These are phyloP conservation scores for Escovopsis sp. DNA, from an alignment of 2,329 filamentous ascomycete genomes.

Conservation along the genomic window DNA sequence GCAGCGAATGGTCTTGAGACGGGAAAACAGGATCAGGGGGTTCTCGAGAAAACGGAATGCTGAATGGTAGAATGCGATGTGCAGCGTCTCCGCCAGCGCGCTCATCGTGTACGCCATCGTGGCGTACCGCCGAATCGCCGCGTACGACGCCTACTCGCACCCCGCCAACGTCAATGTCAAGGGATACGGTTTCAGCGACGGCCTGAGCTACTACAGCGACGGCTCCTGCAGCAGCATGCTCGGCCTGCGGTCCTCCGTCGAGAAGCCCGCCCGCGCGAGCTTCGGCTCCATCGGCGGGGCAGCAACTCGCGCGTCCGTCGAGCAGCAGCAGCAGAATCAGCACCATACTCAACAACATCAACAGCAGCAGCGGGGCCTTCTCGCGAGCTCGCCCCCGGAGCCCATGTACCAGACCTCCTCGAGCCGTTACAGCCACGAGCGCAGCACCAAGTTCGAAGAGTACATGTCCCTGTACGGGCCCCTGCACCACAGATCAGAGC, in stretches of 20 bases:
- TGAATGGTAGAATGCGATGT: background rate
- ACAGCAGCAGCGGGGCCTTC: too few relatives aligned
- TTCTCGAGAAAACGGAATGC: too few relatives aligned
- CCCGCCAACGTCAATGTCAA: conserved; percentile 35
- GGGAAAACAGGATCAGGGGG: too few relatives aligned
- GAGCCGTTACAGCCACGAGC: conserved; percentile 26
- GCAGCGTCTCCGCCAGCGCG: conserved; percentile 26
- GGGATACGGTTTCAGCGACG: conserved; percentile 28
- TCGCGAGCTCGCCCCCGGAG: conserved; percentile 9
- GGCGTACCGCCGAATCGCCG: conserved; percentile 30
- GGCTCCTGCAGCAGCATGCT: conserved; percentile 11
- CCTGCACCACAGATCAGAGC: conserved; percentile 12
- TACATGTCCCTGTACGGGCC: conserved; percentile 23
- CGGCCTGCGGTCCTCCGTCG: conserved; percentile 10
- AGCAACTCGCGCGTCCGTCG: conserved; percentile 3
- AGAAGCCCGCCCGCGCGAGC: conserved; percentile 17
- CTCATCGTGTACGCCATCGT: conserved; percentile 30
- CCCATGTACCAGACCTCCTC: conserved; percentile 10
- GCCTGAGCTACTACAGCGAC: conserved; percentile 12
- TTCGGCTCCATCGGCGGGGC: conserved; percentile 8
- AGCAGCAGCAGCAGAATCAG: too few relatives aligned
- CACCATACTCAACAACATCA: too few relatives aligned
- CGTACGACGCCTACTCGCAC: conserved; percentile 35
- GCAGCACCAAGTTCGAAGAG: conserved; percentile 32
- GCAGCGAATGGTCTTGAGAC: too few relatives aligned